Evolutionary conservation across 2,329 filamentous ascomycete species (phyloP), one percentile per base, ranked within the genome.

Genomic region (Clarireedia paspali): DNA sequence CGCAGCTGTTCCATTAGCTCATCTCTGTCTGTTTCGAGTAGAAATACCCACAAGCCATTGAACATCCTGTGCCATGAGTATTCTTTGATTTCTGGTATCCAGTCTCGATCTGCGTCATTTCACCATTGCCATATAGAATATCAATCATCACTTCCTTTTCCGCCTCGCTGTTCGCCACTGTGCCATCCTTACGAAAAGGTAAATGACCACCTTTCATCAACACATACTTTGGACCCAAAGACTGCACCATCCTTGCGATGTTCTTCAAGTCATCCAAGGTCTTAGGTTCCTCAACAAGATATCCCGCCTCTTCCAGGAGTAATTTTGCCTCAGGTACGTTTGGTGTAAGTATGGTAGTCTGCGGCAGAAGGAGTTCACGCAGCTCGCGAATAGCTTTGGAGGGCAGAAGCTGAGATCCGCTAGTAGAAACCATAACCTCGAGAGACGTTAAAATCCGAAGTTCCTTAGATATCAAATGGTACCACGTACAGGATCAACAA

Each of bases 51-150:
- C 85, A 96, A 42, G 94, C 94, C 58, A 97, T 78, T 9, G 91
- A 95, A 68, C 94, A 99, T 4, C 94, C 94, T 0, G 94, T 97
- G 0, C 94, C 94, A 66, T 99, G 94, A 0, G 92, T 97, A 67
- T 92, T 92, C 58, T 77, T 85, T 7, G 87, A 90, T 9, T 77
- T 72, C 60, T 89, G 77, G 67, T 87, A 96, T 4, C 78, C 76
- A 40, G 83, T 88, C 70, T 91, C 79, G 49, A 96, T 79, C 40
- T 83, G 74, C 1, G 82, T 75, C 0, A 79, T 70, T n/a, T 79
- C 70, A 0, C 73, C 75, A 0, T 77, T 77, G 6, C 89, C 87
- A 45, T 83, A 82, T 5, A 96, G 77, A 3, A 96, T 78, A 67
- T 97, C 89, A 27, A 95, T 78, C 1, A 96, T 83, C 2, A 87